Base-by-base conservation (phyloP, 2,329 filamentous ascomycete species). In the Dryadomyces quercus-mongolicae region DNA sequence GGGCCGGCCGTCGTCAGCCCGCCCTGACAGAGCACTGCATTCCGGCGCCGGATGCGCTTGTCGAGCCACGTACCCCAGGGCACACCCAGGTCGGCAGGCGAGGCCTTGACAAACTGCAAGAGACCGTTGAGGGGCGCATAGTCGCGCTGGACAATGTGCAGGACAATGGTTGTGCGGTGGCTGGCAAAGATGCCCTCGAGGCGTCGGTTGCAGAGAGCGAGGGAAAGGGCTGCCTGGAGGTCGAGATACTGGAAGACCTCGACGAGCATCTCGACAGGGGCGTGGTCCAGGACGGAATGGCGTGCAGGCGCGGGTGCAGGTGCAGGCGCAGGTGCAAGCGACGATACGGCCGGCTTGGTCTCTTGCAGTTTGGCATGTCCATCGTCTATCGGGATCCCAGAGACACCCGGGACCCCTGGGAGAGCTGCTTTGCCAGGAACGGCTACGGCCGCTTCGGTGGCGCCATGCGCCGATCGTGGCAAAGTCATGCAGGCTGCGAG, bases 211-310 rank as follows among this genome's bases (percentile, higher is more conserved):
- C 65, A 61, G 15, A 63, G 59, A n/a, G 65, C 70, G 36, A 74
- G 65, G 36, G 65, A 65, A 52, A 68, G 69, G 40, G 74, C 66
- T 22, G 70, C 70, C 2, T 64, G 59, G 1, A 76, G 56, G 54
- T 74, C 68, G 51, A 78, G 64, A 18, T 70, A 58, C 34, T 70
- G 69, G 59, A 74, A 74, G 22, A 78, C 71, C 20, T 75, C 70
- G 12, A 78, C 62, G 2, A 76, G 61, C 18, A 76, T 68, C 60
- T 80, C 77, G 3, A 69, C 64, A 0, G 76, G 75, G 2, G 61
- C 53, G 10, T 47, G 53, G 16, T 58, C 56, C 0, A 49, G 74
- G 56, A 45, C 59, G 60, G 48, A n/a, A n/a, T n/a, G n/a, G n/a
- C n/a, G 25, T 6, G 16, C 18, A 2, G 2, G 38, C 36, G 21